Base-by-base conservation (phyloP, 768 basidiomycete species). In the Strobilomyces dryophilus region DNA sequence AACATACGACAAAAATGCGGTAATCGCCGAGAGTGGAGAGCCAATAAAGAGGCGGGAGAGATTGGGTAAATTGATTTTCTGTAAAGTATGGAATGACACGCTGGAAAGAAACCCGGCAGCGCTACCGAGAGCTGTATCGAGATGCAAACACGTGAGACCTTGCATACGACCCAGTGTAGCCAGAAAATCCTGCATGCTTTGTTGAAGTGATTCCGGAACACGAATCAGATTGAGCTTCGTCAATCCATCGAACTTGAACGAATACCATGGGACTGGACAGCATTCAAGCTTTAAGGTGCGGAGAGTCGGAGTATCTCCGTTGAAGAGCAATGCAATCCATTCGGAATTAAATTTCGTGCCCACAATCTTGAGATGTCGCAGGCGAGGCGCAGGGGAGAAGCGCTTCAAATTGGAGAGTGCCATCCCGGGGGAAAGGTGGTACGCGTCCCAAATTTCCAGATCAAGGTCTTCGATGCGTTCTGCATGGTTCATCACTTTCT, bases 111-210 rank as follows among this genome's bases (percentile, higher is more conserved):
- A n/a, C 8, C 18, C 12, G 7, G 18, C 7, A 5, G 48, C 27
- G 12, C 43, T 59, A 7, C 71, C 67, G 8, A 75, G 59, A 10
- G 63, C 61, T 40, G 65, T 49, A n/a, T 69, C 61, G 14, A 78
- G 61, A 48, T 67, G 59, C 3, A 76, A 65, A 15, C 58, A 53
- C 47, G 64, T 64, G 2, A 77, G 61, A 36, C 53, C n/a, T 7
- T 70, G 71, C 71, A 73, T 73, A 39, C 63, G 54, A 20, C 59
- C 47, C 6, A 78, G 65, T 5, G 64, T 61, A n/a, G 63, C 51
- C 8, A 73, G 43, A 17, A 79, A 56, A 37, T 72, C 66, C 7
- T 49, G 47, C 24, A 63, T 60, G 12, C 65, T 54, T 1, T 71
- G 72, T 17, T 66, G 66, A 21, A 61, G 50, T 11, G 46, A 36